Base-by-base conservation (phyloP, 768 basidiomycete genomes). In the Hypsizygus marmoreus region DNA sequence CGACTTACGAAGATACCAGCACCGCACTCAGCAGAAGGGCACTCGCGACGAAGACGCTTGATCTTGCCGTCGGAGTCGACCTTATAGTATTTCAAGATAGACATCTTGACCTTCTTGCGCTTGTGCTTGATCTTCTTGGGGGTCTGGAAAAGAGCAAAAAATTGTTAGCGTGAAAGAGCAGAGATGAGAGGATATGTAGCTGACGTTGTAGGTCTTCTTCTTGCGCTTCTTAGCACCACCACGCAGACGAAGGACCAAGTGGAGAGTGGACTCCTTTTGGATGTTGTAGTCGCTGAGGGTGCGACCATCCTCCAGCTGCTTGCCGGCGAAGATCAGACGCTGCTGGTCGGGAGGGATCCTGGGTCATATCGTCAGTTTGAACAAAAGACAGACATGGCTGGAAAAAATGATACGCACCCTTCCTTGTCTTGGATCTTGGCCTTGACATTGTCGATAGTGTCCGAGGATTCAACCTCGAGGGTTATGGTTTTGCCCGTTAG, bases 51-150 rank as follows among this genome's bases (percentile, higher is more conserved):
- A 51, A 99, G 85, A 67, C 97, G 93, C 82, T 97, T 97, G 81
- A 98, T 95, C 77, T 97, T 97, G 69, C 95, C 97, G 60, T 98
- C 95, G 35, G 94, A 95, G 75, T 97, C 95, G 60, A 99, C 95
- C 77, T 97, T 95, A 81, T 97, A 99, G 82, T 97, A 99, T 76
- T 98, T 98, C 71, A 99, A 80, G 76, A 98, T 97, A 64, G 94
- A 76, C 93, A 99, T 97, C 88, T 97, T 98, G 80, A 95, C 92
- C 81, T 97, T 97, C 83, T 98, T 97, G 72, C 89, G 87, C 84
- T 97, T 97, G 80, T 95, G 95, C 87, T 97, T 98, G 83, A 97
- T 85, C 82, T 97, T 97, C 83, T 95, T 97, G 72, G 93, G 94
- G 63, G 93, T 95, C 88, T 90, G 59, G 12, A 58, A 29, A 55